Conservation (phyloP, 805 yeast species). For the Starmera dryadoides region DNA sequence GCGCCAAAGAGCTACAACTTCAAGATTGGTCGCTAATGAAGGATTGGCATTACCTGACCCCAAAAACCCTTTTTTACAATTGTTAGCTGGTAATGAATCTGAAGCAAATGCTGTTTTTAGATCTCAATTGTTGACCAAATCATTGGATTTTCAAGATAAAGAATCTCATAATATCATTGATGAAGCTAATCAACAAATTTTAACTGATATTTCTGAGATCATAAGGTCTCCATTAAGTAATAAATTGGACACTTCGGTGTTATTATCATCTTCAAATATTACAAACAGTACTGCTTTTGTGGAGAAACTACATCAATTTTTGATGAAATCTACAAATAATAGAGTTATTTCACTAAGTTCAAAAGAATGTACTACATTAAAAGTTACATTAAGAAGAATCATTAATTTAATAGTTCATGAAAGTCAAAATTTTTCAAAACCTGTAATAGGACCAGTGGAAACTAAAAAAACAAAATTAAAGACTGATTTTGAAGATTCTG, state of each 20-base stretch:
- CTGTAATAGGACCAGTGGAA: background rate
- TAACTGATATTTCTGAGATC: conserved; percentile 7
- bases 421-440: background rate
- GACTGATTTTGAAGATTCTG: background rate
- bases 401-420: conserved; percentile 9
- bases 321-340: conserved; percentile 3
- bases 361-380: conserved; percentile 20
- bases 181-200: conserved; percentile 8
- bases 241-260: conserved; percentile 10
- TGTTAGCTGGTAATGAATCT: conserved; percentile 13
- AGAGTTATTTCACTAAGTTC: conserved; percentile 14
- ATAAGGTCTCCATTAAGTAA: conserved; percentile 2
- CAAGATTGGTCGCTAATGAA: conserved; percentile 8
- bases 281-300: conserved; percentile 12
- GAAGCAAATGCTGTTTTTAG: conserved; percentile 9
- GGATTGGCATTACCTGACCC: conserved; percentile 4
- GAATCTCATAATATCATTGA: conserved; percentile 9
- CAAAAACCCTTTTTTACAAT: conserved; percentile 8
- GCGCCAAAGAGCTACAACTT: conserved; percentile 6
- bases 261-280: conserved; percentile 15
- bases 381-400: conserved; percentile 13
- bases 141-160: conserved; percentile 8
- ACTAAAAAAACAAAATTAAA: no score
- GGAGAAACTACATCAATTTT: conserved; percentile 6
- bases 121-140: conserved; percentile 7